Base-by-base conservation (phyloP, 441 rosid genomes). In the Gossypium davidsonii region DNA sequence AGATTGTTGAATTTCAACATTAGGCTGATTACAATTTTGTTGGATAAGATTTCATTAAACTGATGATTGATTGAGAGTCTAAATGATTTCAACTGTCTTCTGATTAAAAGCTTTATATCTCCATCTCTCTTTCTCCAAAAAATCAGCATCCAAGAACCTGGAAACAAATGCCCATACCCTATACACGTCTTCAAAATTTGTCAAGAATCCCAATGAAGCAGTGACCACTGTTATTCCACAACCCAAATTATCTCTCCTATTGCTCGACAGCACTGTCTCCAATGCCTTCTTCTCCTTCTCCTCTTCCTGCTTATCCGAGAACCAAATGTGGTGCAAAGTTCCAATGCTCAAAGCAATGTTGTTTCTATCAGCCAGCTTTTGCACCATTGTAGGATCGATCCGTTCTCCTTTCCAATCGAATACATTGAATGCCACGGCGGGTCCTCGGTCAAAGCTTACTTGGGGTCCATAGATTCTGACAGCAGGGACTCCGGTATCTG, bases 91-190 rank as follows among this genome's bases (percentile, higher is more conserved):
- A 66, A 90, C 31, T 4, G 69, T 84, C 74, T 83, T 81, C 76
- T 88, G 93, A 71, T 94, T 90, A 59, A 92, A 85, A 76, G 96
- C 90, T 26, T 81, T 80, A 75, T 86, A 88, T 76, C 99, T 86
- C 99, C 99, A 91, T 52, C 83, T 82, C 83, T 92, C 98, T 76
- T 94, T 92, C 91, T 92, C 93, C 26, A 94, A 88, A 76, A 92
- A 94, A 77, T 94, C 98, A 3, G 97, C 98, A 81, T 94, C 99
- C 78, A 94, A 79, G 75, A 94, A 94, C 74, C 84, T 74, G 2
- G 98, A 87, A 75, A 90, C 84, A 77, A 92, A 91, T 51, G 74
- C 81, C 99, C 99, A 94, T 25, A 94, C 79, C 85, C 85, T 86
- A 64, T 88, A 88, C 18, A 84, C 80, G 34, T 94, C 98, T 70